Evolutionary conservation across 345 rosid genomes (phyloP), one percentile per base, ranked within the genome.

Genomic region (Zanthoxylum bungeanum): DNA sequence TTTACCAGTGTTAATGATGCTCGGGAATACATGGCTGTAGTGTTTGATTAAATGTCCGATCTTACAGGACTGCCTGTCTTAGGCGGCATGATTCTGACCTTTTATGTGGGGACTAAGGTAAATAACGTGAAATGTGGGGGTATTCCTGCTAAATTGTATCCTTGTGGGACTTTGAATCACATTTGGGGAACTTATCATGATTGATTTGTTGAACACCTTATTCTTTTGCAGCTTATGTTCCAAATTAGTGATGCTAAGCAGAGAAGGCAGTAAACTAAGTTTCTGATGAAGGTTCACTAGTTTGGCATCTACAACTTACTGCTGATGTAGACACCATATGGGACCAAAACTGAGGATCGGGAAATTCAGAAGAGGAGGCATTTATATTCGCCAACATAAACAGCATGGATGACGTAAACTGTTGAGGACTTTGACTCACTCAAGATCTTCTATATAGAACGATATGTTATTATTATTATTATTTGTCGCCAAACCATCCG

Each of bases 51-150:
- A 50, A 21, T 55, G 22, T 70, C 72, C 33, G 21, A 25, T 70
- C 53, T 76, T 79, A 64, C 82, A 94, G 98, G 97, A 69, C 57
- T 87, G 51, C 89, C 85, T 16, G 84, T 85, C 34, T 78, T 93
- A 4, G 80, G 80, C 0, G 88, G 88, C 25, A 83, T 94, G 88
- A 75, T 92, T 50, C 10, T 88, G 28, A 76, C 92, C 47, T 85
- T 94, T 75, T 92, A 94, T 50, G 66, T 90, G 16, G 98, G 90
- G 61, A 88, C 97, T 37, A 94, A 94, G 98, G 98, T 89, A 85
- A 72, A 11, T 5, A 24, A n/a, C 19, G 17, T 49, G 44, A 53
- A 7, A 5, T 36, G 28, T 34, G 24, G 14, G 12, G 39, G 16
- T 2, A 22, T 14, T 28, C 40, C 19, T 72, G 14, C 22, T 3